Percentiles rank a stretch among this genome's conserved stretches.
These are phyloP conservation scores for Symbiodinium natans DNA, from an alignment of 73 alveolate species.

Conservation along the genomic window DNA sequence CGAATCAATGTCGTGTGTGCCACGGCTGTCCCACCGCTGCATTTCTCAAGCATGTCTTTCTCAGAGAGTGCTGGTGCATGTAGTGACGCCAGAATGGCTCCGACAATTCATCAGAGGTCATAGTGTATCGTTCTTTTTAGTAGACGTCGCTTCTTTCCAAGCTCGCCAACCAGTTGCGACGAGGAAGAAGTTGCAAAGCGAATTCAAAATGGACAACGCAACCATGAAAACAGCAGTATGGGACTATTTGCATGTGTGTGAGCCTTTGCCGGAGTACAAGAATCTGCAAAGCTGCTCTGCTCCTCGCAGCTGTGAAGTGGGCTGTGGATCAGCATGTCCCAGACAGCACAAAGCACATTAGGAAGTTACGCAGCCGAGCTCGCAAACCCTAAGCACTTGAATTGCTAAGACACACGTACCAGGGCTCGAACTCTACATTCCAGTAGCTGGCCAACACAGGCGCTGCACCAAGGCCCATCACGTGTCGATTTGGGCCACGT, in stretches of 20 bases:
- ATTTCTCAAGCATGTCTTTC: background rate
- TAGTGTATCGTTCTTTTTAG: background rate
- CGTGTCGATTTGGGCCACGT: background rate
- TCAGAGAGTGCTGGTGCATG: background rate
- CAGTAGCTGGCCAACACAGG: background rate
- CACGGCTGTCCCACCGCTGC: background rate
- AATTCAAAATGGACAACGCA: background rate
- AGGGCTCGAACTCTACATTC: background rate
- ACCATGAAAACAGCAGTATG: background rate
- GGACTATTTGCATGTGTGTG: background rate
- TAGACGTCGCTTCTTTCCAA: background rate
- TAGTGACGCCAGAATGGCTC: background rate
- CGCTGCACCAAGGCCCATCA: background rate
- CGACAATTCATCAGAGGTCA: background rate
- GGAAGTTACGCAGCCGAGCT: too few relatives aligned
- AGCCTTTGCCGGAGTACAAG: background rate
- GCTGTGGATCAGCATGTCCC: too few relatives aligned
- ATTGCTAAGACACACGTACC: too few relatives aligned
- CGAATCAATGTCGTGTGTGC: background rate
- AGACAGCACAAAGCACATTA: too few relatives aligned
- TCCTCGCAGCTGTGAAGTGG: too few relatives aligned
- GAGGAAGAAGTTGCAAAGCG: background rate
- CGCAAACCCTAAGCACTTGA: too few relatives aligned
- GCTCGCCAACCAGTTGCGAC: conserved; percentile 7
- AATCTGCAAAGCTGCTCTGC: background rate